A percentile compares a stretch with the other conserved stretches of the same genome.
phyloP scores from a whole-genome alignment of 2,329 filamentous ascomycete genomes.

The Sordariomycetes sp. region DNA sequence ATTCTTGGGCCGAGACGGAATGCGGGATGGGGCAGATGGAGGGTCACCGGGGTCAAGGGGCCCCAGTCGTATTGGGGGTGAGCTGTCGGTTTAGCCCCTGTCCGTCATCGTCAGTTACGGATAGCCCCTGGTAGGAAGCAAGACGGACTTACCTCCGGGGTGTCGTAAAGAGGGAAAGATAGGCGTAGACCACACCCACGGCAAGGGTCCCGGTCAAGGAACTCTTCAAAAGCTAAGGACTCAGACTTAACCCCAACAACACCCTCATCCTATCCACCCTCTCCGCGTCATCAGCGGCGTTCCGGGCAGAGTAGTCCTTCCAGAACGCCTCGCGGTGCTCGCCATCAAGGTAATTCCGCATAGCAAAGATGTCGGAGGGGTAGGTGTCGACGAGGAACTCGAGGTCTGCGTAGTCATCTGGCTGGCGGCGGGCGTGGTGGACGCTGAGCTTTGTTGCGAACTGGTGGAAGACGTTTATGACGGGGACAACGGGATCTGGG shows the following conservation, averaged over 20 bases:
- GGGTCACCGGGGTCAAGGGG: too few species aligned
- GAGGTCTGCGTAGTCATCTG: conserved; percentile 4
- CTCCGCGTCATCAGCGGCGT: neutral
- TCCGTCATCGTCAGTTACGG: too few species aligned
- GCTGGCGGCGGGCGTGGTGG: neutral
- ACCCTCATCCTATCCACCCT: neutral
- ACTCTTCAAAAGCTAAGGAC: neutral
- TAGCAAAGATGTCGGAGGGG: neutral
- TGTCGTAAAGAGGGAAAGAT: neutral
- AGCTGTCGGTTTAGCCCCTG: too few species aligned
- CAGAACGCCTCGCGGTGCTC: conserved; percentile 1
- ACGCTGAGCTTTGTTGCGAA: conserved; percentile 2
- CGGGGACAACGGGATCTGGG: neutral
- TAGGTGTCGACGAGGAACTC: conserved; percentile 4
- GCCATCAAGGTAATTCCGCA: neutral
- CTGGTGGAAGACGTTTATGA: conserved; percentile 4
- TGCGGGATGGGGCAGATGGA: too few species aligned
- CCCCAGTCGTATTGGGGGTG: too few species aligned
- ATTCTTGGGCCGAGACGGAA: too few species aligned
- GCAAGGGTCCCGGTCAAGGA: neutral
- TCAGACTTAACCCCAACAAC: neutral
- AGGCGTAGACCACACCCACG: neutral
- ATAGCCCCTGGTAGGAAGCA: too few species aligned
- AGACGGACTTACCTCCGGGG: too few species aligned
- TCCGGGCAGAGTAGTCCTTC: neutral